A percentile compares a stretch with the other conserved stretches of the same genome.
Evolutionary conservation across 1,284 basidiomycete species (phyloP).

Genomic region (Sutorius eximius): DNA sequence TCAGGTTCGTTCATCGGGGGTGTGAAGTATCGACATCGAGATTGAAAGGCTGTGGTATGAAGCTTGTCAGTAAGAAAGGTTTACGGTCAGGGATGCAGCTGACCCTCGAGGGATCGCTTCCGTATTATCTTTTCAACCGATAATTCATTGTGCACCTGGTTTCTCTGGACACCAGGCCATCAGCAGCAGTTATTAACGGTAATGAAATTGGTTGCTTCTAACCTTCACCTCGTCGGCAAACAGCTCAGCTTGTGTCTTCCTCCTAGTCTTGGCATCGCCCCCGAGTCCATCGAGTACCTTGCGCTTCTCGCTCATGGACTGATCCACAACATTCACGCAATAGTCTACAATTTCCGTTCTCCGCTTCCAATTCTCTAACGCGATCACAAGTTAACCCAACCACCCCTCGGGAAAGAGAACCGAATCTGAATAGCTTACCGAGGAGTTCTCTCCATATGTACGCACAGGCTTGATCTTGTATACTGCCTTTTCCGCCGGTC

Average conservation of each 20-base stretch:
- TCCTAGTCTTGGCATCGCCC: slow-evolving; percentile 45
- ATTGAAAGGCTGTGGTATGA: slow-evolving; percentile 64
- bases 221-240: slow-evolving; percentile 79
- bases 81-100: slow-evolving; percentile 27
- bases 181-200: slow-evolving; percentile 34
- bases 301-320: slow-evolving; percentile 61
- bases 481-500: slow-evolving; percentile 43
- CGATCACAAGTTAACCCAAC: slow-evolving; percentile 16
- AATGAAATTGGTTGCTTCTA: slow-evolving; percentile 29
- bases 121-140: slow-evolving; percentile 79
- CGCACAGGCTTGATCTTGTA: slow-evolving; percentile 74
- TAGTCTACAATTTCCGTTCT: slow-evolving; percentile 78
- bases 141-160: slow-evolving; percentile 79
- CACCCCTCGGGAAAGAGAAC: slow-evolving; percentile 13
- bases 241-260: slow-evolving; percentile 55
- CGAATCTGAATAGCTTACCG: slow-evolving; percentile 43
- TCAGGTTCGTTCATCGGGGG: slow-evolving; percentile 64
- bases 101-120: slow-evolving; percentile 77
- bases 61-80: slow-evolving; percentile 17
- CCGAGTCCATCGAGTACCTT: slow-evolving; percentile 43
- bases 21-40: slow-evolving; percentile 80
- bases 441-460: slow-evolving; percentile 82
- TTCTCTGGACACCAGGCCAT: slow-evolving; percentile 50
- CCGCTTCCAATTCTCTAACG: slow-evolving; percentile 79
- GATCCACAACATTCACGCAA: slow-evolving; percentile 72